A percentile compares a stretch with the other conserved stretches of the same genome.
phyloP scores from a whole-genome alignment of 345 rosid species.

The Theobroma cacao region DNA sequence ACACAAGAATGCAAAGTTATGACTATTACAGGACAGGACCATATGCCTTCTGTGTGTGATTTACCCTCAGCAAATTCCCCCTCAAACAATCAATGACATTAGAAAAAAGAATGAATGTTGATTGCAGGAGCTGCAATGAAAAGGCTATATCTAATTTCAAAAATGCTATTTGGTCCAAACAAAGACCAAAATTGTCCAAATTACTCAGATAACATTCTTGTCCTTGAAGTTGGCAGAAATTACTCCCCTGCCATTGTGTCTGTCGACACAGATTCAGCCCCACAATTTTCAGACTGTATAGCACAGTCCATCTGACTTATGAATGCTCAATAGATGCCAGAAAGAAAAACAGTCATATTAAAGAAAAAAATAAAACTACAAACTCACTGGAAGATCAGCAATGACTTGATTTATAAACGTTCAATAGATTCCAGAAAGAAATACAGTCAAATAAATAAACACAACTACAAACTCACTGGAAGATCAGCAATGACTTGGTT shows the following conservation, averaged over 20 bases:
- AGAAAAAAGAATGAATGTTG: not conserved
- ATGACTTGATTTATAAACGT: constrained; percentile 52
- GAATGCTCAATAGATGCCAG: not conserved
- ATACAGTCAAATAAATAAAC: constrained; percentile 2
- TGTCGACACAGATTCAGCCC: not conserved
- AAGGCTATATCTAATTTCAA: not conserved
- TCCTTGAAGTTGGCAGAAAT: not conserved
- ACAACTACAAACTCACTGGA: constrained; percentile 56
- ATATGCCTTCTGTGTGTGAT: not conserved
- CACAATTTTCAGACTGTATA: not conserved
- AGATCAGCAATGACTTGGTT: constrained; percentile 86
- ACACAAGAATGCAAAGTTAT: not conserved
- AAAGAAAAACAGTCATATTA: not conserved
- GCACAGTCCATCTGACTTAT: not conserved
- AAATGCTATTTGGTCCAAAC: not conserved
- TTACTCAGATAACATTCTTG: not conserved
- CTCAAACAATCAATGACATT: not conserved
- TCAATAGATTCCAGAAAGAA: not conserved
- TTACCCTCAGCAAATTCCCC: not conserved
- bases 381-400: constrained; percentile 84
- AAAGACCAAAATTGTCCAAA: not conserved
- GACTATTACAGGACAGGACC: not conserved
- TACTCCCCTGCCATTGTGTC: not conserved
- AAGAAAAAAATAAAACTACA: not conserved
- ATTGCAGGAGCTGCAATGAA: not conserved